Percentiles rank a stretch among this genome's conserved stretches.
phyloP scores from a whole-genome alignment of 83 land plant genomes.

The Picea mariana region DNA sequence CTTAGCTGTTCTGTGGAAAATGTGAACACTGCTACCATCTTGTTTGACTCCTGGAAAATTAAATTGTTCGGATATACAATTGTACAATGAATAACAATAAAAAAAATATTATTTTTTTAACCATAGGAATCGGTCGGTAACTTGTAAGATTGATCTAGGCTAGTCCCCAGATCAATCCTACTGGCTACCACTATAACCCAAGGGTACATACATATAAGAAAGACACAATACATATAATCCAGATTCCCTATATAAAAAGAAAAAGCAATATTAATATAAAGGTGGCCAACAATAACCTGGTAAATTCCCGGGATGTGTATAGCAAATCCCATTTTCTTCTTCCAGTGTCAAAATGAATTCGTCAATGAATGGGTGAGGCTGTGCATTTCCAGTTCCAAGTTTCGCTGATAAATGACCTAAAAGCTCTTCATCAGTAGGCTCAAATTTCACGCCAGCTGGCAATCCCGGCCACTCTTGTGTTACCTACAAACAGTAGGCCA shows the following conservation, averaged over 20 bases:
- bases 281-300: slow-evolving; percentile 48
- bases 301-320: slow-evolving; percentile 75
- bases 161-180: too few species aligned
- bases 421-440: slow-evolving; percentile 71
- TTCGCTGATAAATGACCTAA: slow-evolving; percentile 65
- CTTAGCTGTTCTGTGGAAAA: slow-evolving; percentile 55
- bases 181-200: too few species aligned
- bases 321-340: slow-evolving; percentile 59
- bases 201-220: neutral
- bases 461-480: slow-evolving; percentile 65
- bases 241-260: neutral
- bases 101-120: neutral
- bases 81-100: neutral
- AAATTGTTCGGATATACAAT: neutral
- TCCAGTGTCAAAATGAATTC: slow-evolving; percentile 77
- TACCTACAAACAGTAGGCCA: slow-evolving; percentile 35
- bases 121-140: too few species aligned
- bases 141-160: too few species aligned
- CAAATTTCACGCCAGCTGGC: slow-evolving; percentile 83
- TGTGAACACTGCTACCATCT: slow-evolving; percentile 67
- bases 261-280: neutral
- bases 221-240: too few species aligned
- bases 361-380: slow-evolving; percentile 61
- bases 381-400: slow-evolving; percentile 34
- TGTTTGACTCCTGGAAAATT: slow-evolving; percentile 42